Evolutionary conservation across 2,329 filamentous ascomycete genomes (phyloP).

Genomic region (Pseudogymnoascus pannorum): DNA sequence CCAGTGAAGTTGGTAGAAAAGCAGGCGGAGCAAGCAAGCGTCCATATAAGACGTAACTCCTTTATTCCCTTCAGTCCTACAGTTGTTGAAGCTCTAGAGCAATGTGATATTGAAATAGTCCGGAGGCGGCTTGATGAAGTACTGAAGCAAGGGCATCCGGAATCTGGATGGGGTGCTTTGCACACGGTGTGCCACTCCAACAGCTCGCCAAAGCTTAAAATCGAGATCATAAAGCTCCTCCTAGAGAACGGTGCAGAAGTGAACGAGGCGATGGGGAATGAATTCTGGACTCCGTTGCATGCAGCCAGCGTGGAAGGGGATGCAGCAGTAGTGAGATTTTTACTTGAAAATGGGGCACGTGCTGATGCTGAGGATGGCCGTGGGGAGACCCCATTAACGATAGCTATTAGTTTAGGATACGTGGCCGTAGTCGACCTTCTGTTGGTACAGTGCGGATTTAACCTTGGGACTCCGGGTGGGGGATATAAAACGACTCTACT

Average conservation of each 20-base stretch:
- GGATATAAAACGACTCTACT: neutral
- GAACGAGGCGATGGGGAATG: neutral
- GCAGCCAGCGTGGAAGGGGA: neutral
- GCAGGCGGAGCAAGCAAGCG: neutral
- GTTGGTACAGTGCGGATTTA: neutral
- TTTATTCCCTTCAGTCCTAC: neutral
- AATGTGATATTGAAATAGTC: neutral
- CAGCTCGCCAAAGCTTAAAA: neutral
- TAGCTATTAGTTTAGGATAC: neutral
- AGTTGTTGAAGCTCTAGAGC: neutral
- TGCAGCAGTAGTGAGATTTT: neutral
- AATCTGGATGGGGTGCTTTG: neutral
- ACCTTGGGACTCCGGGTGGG: neutral
- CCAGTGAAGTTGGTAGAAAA: neutral
- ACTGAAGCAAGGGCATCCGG: neutral
- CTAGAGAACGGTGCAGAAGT: neutral
- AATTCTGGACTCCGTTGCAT: neutral
- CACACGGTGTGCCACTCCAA: neutral
- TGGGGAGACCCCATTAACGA: neutral
- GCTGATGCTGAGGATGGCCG: neutral
- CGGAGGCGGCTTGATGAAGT: neutral
- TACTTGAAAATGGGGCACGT: neutral
- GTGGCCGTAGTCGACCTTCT: neutral
- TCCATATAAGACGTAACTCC: neutral
- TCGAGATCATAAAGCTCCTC: neutral